Base-by-base conservation (phyloP, 371 early-diverging fungal species). In the Mucor plumbeus region DNA sequence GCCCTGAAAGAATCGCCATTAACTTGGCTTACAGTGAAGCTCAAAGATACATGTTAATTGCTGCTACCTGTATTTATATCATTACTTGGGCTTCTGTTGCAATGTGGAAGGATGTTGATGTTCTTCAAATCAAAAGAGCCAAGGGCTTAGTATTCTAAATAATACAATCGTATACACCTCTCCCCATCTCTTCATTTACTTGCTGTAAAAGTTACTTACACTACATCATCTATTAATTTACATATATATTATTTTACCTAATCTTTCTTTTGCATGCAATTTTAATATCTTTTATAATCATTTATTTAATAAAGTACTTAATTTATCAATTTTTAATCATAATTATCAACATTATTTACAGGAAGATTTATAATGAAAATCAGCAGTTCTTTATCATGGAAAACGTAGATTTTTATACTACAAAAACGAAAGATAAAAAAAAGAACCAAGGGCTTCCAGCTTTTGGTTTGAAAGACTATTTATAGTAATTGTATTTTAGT, bases 51-150 rank as follows among this genome's bases (percentile, higher is more conserved):
- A 69, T 69, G 69, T 44, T 69, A 33, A 69, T 69, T 11, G n/a
- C 60, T 35, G 58, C 69, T 17, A 69, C 69, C 13, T 69, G 69
- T 36, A 0, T 69, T 14, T 69, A 69, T 10, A 19, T 31, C 4
- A 36, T 69, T 34, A 56, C 59, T 43, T 64, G 59, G 35, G 15
- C 64, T 15, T 59, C 69, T 39, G 64, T 64, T 15, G 43, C 59
- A n/a, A 48, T 63, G 35, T 69, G 69, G 69, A 69, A 56, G 53
- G 64, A 69, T 26, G 53, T 69, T 36, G 69, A 69, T 38, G 64
- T 69, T 43, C 64, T 34, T 21, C 40, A 64, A 7, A 17, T 54
- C 36, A 69, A 69, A 54, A 64, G 50, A 17, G 21, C 35, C 6
- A 62, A 68, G 39, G 69, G 64, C n/a, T 33, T 59, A 8, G 60